A percentile compares a stretch with the other conserved stretches of the same genome.
Conservation (phyloP, 2,329 filamentous ascomycete species). For the Nigrospora sphaerica region DNA sequence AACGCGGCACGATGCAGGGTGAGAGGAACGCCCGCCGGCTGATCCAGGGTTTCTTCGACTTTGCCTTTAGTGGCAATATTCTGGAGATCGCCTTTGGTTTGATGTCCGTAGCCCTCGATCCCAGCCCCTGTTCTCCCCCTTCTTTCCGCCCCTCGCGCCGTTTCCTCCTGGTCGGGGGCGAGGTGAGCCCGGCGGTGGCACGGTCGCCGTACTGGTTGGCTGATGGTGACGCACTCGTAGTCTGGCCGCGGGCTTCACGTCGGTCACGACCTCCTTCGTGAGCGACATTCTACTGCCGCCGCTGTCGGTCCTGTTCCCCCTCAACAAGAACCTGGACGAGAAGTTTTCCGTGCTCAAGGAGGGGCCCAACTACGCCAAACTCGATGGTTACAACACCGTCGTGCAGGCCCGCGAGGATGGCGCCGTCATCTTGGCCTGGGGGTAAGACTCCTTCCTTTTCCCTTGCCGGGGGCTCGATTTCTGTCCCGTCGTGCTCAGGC, state of each 20-base stretch:
- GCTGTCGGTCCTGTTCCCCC: constrained; percentile 60
- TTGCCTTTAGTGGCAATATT: constrained; percentile 68
- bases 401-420: constrained; percentile 63
- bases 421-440: constrained; percentile 66
- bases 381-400: constrained; percentile 61
- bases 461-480: neutral
- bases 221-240: constrained; percentile 24
- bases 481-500: neutral
- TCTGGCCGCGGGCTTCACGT: constrained; percentile 63
- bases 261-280: constrained; percentile 65
- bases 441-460: constrained; percentile 31
- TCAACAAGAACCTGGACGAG: constrained; percentile 65
- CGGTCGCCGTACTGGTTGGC: neutral
- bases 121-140: no score
- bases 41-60: constrained; percentile 62
- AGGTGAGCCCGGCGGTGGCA: neutral
- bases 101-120: constrained; percentile 44
- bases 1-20: constrained; percentile 23
- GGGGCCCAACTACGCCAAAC: constrained; percentile 45
- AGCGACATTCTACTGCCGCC: constrained; percentile 64
- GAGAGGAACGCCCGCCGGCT: constrained; percentile 40
- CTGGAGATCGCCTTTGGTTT: constrained; percentile 69
- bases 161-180: no score
- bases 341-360: constrained; percentile 61
- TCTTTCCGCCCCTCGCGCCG: no score